A percentile compares a stretch with the other conserved stretches of the same genome.
phyloP scores from a whole-genome alignment of 306 rosid genomes.

The Prunus armeniaca region DNA sequence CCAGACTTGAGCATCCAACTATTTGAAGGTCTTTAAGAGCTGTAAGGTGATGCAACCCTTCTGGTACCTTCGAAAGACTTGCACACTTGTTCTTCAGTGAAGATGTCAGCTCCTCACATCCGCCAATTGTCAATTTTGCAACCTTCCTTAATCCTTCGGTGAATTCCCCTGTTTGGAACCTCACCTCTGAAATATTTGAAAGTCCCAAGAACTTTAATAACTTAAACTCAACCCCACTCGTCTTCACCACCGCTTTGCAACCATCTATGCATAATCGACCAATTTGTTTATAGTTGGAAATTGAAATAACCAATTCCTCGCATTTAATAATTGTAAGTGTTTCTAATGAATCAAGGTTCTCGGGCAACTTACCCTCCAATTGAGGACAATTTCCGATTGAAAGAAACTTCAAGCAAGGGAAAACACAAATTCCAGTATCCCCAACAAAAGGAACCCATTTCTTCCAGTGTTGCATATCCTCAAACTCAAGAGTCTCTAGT shows the following conservation, averaged over 20 bases:
- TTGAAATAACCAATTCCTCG: no score
- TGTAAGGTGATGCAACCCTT: not conserved
- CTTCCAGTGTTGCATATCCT: not conserved
- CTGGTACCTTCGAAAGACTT: not conserved
- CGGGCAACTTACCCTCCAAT: no score
- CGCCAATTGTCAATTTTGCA: no score
- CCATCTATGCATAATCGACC: rapidly evolving
- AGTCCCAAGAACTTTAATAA: not conserved
- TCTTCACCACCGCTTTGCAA: not conserved
- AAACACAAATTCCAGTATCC: not conserved
- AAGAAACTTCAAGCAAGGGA: not conserved
- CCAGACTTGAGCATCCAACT: not conserved
- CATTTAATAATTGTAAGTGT: no score
- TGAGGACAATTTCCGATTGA: no score
- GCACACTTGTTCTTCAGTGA: not conserved
- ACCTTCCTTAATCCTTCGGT: not conserved
- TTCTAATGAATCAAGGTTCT: no score
- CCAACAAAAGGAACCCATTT: not conserved
- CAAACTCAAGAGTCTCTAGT: slow-evolving; percentile 1
- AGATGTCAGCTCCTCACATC: no score
- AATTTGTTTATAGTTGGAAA: no score
- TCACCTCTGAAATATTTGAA: no score
- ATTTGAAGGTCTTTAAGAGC: not conserved
- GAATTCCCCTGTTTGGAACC: not conserved
- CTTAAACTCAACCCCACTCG: not conserved